Conservation (phyloP, 805 yeast species). For the Kluyveromyces aestuarii region DNA sequence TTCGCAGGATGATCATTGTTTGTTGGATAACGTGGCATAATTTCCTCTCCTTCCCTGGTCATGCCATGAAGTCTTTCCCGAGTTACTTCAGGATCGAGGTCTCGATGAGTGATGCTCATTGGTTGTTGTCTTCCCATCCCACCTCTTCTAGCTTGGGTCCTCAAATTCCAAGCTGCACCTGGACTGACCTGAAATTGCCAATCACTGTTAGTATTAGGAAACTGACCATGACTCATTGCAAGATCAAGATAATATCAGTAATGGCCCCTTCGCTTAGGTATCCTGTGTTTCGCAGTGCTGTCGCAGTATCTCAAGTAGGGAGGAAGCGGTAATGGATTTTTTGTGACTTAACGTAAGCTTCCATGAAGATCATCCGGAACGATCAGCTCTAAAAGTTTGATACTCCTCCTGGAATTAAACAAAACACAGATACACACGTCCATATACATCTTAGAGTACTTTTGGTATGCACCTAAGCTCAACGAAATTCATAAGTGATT, state of each 20-base stretch:
- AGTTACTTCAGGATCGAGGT: not conserved
- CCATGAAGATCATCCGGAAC: not conserved
- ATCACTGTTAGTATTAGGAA: not conserved
- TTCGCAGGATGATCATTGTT: slow-evolving; percentile 4
- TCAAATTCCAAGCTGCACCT: slow-evolving; percentile 3
- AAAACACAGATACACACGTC: not conserved
- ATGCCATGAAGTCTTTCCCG: not conserved
- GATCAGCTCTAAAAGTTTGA: not conserved
- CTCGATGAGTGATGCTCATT: not conserved
- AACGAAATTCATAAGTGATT: no score
- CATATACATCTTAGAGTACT: no score
- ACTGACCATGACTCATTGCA: not conserved
- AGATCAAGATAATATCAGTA: no score
- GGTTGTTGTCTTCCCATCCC: not conserved
- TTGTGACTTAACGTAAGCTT: not conserved
- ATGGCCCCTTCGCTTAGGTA: not conserved
- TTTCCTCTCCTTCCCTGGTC: not conserved
- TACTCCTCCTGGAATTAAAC: not conserved
- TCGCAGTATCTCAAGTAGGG: not conserved
- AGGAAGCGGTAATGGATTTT: not conserved
- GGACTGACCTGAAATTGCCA: slow-evolving; percentile 4
- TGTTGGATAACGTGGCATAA: slow-evolving; percentile 4
- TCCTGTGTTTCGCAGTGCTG: no score
- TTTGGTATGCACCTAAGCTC: no score
- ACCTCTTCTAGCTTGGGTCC: slow-evolving; percentile 1